Percentiles rank a stretch among this genome's conserved stretches.
Evolutionary conservation across 306 rosid species (phyloP).

Genomic region (Casuarina glauca): DNA sequence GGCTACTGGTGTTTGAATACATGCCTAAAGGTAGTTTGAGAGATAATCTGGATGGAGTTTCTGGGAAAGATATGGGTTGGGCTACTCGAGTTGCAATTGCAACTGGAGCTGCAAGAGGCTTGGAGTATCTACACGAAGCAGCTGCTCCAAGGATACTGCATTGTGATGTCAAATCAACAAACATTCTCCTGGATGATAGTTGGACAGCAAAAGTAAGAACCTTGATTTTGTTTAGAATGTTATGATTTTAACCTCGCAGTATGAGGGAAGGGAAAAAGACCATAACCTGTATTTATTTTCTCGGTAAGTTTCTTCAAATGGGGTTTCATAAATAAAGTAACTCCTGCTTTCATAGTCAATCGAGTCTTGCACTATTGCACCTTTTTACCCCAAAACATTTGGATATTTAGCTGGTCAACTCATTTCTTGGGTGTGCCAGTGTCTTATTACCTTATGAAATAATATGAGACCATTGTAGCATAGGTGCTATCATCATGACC

Average conservation of each 20-base stretch:
- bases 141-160: slow-evolving; percentile 98
- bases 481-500: slow-evolving; percentile 10
- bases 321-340: neutral
- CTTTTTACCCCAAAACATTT: neutral
- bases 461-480: neutral
- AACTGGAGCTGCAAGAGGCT: slow-evolving; percentile 94
- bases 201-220: slow-evolving; percentile 78
- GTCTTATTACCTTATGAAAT: neutral
- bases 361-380: neutral
- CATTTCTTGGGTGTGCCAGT: neutral
- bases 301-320: slow-evolving; percentile 12
- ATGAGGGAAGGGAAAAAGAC: neutral
- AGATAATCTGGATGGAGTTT: slow-evolving; percentile 71
- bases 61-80: slow-evolving; percentile 68
- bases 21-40: slow-evolving; percentile 86
- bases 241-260: neutral
- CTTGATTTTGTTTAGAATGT: slow-evolving; percentile 21
- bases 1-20: slow-evolving; percentile 79
- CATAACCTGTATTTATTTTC: neutral
- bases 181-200: slow-evolving; percentile 88
- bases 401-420: neutral
- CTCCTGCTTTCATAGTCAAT: neutral
- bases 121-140: slow-evolving; percentile 98
- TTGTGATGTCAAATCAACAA: slow-evolving; percentile 92
- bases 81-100: slow-evolving; percentile 80